These are phyloP conservation scores for Tulasnella sp. DNA, from an alignment of 768 basidiomycete genomes.

Conservation along the genomic window DNA sequence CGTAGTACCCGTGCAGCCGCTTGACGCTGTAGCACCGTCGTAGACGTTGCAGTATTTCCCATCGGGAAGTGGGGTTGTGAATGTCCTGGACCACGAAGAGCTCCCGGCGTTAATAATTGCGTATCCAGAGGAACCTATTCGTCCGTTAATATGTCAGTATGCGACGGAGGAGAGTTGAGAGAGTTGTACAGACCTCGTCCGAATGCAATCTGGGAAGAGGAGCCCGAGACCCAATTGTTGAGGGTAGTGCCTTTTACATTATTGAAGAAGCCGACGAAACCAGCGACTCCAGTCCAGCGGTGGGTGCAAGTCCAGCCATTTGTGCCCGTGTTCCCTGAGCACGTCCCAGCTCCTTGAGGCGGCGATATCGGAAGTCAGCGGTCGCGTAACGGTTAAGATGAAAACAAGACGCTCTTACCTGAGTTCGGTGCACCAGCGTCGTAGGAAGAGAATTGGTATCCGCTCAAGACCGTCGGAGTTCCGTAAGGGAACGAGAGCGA, in stretches of 20 bases:
- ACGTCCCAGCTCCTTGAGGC: slow-evolving; percentile 7
- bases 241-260: slow-evolving; percentile 12
- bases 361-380: background rate
- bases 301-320: slow-evolving; percentile 22
- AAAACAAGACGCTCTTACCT: slow-evolving; percentile 30
- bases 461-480: slow-evolving; percentile 54
- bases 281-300: slow-evolving; percentile 20
- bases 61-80: slow-evolving; percentile 6
- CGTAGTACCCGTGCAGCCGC: slow-evolving; percentile 14
- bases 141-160: background rate
- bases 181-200: slow-evolving; percentile 19
- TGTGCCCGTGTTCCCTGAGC: slow-evolving; percentile 18
- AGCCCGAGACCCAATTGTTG: slow-evolving; percentile 12
- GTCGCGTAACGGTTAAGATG: background rate
- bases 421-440: slow-evolving; percentile 57
- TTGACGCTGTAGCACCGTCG: background rate
- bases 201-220: slow-evolving; percentile 18
- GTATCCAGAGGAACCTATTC: slow-evolving; percentile 17
- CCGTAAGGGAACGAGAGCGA: slow-evolving; percentile 55
- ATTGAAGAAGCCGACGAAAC: slow-evolving; percentile 21
- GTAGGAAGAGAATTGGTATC: slow-evolving; percentile 37
- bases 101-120: slow-evolving; percentile 14
- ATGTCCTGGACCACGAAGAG: slow-evolving; percentile 15
- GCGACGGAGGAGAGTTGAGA: too few species aligned
- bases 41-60: slow-evolving; percentile 20